Evolutionary conservation across 352 stramenopile species (phyloP).

Genomic region (Phytopythium montanum): DNA sequence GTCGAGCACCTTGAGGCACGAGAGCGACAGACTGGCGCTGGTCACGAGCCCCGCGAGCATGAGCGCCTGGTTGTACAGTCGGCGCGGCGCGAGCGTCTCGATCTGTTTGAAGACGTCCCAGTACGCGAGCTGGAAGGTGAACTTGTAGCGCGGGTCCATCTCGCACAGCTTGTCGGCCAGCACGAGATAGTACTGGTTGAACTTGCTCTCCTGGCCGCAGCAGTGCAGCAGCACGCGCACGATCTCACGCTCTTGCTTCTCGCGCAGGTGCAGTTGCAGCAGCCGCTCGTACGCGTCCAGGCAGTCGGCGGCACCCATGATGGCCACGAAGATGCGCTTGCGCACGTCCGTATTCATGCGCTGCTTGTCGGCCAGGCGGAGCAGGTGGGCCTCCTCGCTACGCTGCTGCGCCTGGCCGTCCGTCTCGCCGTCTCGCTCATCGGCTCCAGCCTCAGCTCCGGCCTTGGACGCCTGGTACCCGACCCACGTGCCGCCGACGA

Average conservation of each 20-base stretch:
- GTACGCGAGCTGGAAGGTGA: conserved; percentile 95
- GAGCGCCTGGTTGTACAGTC: conserved; percentile 89
- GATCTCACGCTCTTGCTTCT: conserved; percentile 92
- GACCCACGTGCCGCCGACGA: conserved; percentile 95
- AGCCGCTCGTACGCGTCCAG: conserved; percentile 96
- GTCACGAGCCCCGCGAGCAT: conserved; percentile 80
- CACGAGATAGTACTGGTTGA: conserved; percentile 96
- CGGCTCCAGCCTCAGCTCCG: conserved; percentile 6
- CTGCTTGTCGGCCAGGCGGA: conserved; percentile 93
- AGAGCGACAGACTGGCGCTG: conserved; percentile 64
- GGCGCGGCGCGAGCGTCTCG: conserved; percentile 72
- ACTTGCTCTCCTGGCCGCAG: conserved; percentile 77
- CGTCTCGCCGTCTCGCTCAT: conserved; percentile 17
- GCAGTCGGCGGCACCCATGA: conserved; percentile 95
- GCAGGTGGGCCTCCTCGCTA: conserved; percentile 61
- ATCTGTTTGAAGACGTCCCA: conserved; percentile 97
- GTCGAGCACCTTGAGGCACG: conserved; percentile 90
- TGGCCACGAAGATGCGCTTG: conserved; percentile 95
- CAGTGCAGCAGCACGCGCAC: conserved; percentile 95
- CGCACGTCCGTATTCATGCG: conserved; percentile 97
- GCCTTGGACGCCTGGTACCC: conserved; percentile 44
- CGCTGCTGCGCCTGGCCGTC: conserved; percentile 13
- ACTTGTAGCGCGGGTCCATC: conserved; percentile 94
- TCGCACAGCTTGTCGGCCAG: conserved; percentile 92
- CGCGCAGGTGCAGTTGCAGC: conserved; percentile 86